These are phyloP conservation scores for Stagonosporopsis chrysanthemi DNA, from an alignment of 2,329 filamentous ascomycete genomes.

Conservation along the genomic window DNA sequence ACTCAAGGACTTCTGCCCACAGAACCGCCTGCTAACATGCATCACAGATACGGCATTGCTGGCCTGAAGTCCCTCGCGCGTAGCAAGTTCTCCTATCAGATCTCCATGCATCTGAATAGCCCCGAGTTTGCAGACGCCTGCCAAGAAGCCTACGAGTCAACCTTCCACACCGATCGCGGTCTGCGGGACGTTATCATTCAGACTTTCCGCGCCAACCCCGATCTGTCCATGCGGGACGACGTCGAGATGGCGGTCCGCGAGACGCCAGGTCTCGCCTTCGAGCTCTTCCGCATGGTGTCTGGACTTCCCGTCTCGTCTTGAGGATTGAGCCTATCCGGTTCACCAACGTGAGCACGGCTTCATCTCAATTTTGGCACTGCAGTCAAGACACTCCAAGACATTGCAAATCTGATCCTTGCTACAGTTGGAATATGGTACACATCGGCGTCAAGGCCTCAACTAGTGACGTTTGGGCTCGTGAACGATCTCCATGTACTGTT, in stretches of 20 bases:
- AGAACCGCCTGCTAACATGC: conserved; percentile 32
- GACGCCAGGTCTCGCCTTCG: conserved; percentile 56
- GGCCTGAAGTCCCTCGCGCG: conserved; percentile 56
- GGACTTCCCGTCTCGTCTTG: conserved; percentile 53
- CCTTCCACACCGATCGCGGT: conserved; percentile 58
- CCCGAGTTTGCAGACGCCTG: conserved; percentile 58
- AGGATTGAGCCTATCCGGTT: conserved; percentile 10
- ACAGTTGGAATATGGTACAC: neutral
- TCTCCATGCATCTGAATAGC: conserved; percentile 54
- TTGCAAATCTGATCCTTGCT: neutral
- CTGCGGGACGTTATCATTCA: conserved; percentile 58
- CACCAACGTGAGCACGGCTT: conserved; percentile 3
- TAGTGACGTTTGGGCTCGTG: neutral
- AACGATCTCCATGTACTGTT: neutral
- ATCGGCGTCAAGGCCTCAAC: neutral
- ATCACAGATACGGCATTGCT: conserved; percentile 55
- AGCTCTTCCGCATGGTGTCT: conserved; percentile 58
- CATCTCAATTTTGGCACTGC: neutral
- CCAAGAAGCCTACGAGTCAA: conserved; percentile 58
- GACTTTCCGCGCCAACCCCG: conserved; percentile 56
- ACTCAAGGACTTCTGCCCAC: conserved; percentile 11
- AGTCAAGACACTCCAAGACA: neutral
- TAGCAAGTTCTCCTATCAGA: conserved; percentile 56
- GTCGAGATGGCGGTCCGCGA: conserved; percentile 55
- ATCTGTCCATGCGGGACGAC: conserved; percentile 55